Base-by-base conservation (phyloP, 192 early-diverging fungal genomes). In the Coemansia javaensis region DNA sequence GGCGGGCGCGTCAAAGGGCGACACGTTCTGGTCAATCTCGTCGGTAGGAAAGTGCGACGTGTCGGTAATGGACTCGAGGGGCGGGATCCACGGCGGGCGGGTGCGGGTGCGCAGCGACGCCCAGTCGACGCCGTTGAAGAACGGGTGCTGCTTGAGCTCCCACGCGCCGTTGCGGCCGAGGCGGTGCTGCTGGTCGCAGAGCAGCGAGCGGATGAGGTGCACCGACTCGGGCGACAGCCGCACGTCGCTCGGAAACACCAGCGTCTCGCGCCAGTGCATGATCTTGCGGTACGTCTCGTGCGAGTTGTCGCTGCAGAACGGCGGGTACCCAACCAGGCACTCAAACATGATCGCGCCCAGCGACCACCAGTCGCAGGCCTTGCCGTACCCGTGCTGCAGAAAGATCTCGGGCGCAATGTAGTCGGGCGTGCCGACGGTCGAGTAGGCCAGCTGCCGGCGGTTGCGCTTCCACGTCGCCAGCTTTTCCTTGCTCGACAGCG, bases 281-380 rank as follows among this genome's bases (percentile, higher is more conserved):
- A 99, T 99, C 79, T 98, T 97, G 41, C 89, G 82, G 58, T 98
- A 98, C 0, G 94, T 98, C 47, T 97, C 97, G 47, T 94, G 90
- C 21, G 90, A 81, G 65, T 86, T 88, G 38, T 97, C 95, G 40
- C 86, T 87, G 65, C 92, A 95, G 63, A 99, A 99, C 5, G 97
- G 95, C 34, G 96, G 96, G 54, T 96, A 98, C 15, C 97, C 97
- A 31, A 91, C 86, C 53, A 99, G 75, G 55, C 96, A 97, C 63
- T 99, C 97, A 77, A 91, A 99, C 89, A 99, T 97, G 58, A 99
- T 98, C 5, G 94, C 93, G 21, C 97, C 97, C 21, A 99, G 63
- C 7, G 93, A 94, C 97, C 97, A 99, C 90, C 91, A 99, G 78
- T 99, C 97, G 65, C 96, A 98, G 44, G 95, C 91, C 61, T 91